A percentile compares a stretch with the other conserved stretches of the same genome.
These are phyloP conservation scores for Astragalus membranaceus DNA, from an alignment of 306 rosid species.

Conservation along the genomic window DNA sequence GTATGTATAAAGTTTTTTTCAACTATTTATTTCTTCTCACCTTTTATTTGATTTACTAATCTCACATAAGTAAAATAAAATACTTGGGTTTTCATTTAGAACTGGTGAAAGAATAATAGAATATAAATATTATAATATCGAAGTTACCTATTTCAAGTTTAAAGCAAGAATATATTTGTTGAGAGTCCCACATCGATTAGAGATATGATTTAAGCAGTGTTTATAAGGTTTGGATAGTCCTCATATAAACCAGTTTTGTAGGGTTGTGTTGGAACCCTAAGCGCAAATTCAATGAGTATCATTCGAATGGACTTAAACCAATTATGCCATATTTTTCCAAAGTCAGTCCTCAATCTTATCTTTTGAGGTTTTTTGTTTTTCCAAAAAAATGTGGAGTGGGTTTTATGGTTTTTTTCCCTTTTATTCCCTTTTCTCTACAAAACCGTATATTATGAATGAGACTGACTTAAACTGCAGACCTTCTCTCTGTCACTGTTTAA, in stretches of 20 bases:
- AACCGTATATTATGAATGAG: not conserved
- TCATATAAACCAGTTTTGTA: no score
- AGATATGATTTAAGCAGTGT: no score
- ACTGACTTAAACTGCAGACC: not conserved
- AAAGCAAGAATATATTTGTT: not conserved
- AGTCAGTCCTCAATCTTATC: not conserved
- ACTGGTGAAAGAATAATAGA: slow-evolving; percentile 11
- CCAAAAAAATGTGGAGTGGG: not conserved
- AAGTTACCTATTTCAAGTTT: not conserved
- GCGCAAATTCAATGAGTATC: not conserved
- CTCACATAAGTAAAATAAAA: not conserved
- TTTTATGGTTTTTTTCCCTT: not conserved
- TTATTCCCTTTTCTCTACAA: not conserved
- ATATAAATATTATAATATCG: not conserved
- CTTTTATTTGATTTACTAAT: slow-evolving; percentile 3
- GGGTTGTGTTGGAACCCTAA: no score
- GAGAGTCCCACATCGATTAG: no score
- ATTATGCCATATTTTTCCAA: not conserved
- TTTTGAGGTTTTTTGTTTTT: not conserved
- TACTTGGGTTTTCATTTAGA: not conserved
- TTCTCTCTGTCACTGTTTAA: not conserved
- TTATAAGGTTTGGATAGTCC: no score
- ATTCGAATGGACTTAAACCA: not conserved
- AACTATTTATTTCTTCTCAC: not conserved
- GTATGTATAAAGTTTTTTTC: slow-evolving; percentile 32